phyloP scores from a whole-genome alignment of 2,329 filamentous ascomycete species.

The Penicillium psychrosexuale region DNA sequence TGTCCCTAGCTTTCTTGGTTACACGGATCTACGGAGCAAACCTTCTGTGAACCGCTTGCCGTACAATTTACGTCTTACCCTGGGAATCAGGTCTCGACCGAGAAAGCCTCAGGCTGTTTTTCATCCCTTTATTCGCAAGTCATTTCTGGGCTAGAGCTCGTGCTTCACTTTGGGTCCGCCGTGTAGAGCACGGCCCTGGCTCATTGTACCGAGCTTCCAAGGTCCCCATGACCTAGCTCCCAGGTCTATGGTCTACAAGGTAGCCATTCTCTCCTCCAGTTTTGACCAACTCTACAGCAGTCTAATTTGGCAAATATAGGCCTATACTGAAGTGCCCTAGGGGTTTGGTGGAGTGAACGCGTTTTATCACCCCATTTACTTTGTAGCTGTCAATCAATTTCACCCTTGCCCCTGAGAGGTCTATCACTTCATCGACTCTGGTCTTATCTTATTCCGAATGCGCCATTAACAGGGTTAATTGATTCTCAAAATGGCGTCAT shows the following conservation, averaged over 20 bases:
- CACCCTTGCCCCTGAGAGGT: background rate
- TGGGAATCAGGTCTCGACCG: background rate
- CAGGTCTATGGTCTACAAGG: background rate
- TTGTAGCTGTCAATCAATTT: conserved; percentile 1
- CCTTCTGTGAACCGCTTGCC: background rate
- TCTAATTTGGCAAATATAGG: background rate
- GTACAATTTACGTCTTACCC: background rate
- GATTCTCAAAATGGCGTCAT: conserved; percentile 29
- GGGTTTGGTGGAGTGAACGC: background rate
- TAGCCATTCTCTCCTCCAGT: background rate
- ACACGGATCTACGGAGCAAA: background rate
- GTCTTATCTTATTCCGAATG: background rate
- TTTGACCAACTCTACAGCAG: background rate
- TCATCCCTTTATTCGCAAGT: background rate
- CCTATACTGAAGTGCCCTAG: background rate
- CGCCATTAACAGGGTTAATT: conserved; percentile 2
- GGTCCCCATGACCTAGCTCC: background rate
- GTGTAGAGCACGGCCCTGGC: background rate
- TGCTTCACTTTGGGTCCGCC: background rate
- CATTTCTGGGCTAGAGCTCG: background rate
- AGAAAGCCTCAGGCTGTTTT: background rate
- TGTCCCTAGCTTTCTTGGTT: background rate
- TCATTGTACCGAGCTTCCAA: background rate
- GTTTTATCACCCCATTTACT: background rate
- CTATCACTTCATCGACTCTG: background rate